Conservation (phyloP, 306 rosid species). For the Trifolium repens region DNA sequence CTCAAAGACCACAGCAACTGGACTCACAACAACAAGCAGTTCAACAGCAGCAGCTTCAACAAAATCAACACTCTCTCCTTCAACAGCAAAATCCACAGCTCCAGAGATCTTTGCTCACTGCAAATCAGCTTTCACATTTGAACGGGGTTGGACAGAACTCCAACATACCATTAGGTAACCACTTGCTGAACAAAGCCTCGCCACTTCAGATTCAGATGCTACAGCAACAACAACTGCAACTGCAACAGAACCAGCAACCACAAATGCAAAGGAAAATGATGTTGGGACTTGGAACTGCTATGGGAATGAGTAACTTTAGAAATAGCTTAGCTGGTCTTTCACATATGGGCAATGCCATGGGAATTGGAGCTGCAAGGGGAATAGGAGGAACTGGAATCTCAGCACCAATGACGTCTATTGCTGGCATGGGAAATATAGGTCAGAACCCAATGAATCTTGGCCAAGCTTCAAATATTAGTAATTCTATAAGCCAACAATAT, state of each 20-base stretch:
- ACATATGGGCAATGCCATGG: slow-evolving; percentile 68
- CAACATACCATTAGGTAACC: slow-evolving; percentile 69
- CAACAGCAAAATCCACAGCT: slow-evolving; percentile 82
- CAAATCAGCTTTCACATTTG: slow-evolving; percentile 73
- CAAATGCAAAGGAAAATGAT: slow-evolving; percentile 87
- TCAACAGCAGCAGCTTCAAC: slow-evolving; percentile 63
- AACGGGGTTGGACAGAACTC: slow-evolving; percentile 74
- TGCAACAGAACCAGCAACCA: slow-evolving; percentile 62
- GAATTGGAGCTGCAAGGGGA: slow-evolving; percentile 78
- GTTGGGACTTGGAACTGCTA: slow-evolving; percentile 79
- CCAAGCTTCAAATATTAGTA: slow-evolving; percentile 64
- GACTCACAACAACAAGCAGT: slow-evolving; percentile 71
- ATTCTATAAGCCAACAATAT: slow-evolving; percentile 62
- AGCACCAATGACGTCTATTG: slow-evolving; percentile 74
- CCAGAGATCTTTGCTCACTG: slow-evolving; percentile 74
- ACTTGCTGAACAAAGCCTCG: slow-evolving; percentile 65
- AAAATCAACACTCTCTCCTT: slow-evolving; percentile 67
- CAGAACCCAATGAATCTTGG: slow-evolving; percentile 72
- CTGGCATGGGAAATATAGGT: slow-evolving; percentile 80
- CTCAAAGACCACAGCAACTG: slow-evolving; percentile 70
- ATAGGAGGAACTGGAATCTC: slow-evolving; percentile 85
- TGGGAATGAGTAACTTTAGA: slow-evolving; percentile 66
- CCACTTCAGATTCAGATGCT: slow-evolving; percentile 66
- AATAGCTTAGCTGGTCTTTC: slow-evolving; percentile 81
- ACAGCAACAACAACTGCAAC: slow-evolving; percentile 68